These are phyloP conservation scores for Breynia disticha DNA, from an alignment of 441 rosid genomes.

Conservation along the genomic window DNA sequence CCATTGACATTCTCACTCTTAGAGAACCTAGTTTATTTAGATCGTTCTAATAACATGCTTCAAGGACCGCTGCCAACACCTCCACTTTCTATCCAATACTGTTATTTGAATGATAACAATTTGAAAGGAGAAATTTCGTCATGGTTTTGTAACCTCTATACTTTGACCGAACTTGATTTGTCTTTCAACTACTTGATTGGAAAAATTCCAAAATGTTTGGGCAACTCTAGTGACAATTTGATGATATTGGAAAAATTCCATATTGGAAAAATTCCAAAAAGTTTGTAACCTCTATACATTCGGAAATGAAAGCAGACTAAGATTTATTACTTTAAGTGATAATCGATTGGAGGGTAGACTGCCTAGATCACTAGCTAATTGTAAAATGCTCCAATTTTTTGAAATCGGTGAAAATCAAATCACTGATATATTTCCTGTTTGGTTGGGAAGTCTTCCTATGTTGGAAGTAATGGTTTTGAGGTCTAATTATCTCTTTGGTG, in stretches of 20 bases:
- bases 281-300: conserved; percentile 4
- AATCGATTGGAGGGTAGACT: not conserved
- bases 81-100: not conserved
- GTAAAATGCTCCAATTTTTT: not conserved
- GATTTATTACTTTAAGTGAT: not conserved
- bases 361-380: not conserved
- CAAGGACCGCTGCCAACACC: not conserved
- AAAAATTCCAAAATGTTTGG: too few relatives aligned
- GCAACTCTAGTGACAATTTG: too few relatives aligned
- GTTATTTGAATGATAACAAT: not conserved
- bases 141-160: conserved; percentile 16
- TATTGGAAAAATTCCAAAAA: conserved; percentile 10
- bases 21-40: too few relatives aligned
- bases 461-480: too few relatives aligned
- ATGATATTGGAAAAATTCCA: too few relatives aligned
- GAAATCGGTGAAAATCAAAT: conserved; percentile 5
- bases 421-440: too few relatives aligned
- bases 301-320: conserved; percentile 3
- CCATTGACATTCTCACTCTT: too few relatives aligned
- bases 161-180: conserved; percentile 17
- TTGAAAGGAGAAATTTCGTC: conserved; percentile 20
- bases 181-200: conserved; percentile 13
- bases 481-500: too few relatives aligned
- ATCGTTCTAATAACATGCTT: conserved; percentile 6
- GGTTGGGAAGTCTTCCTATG: too few relatives aligned